These are phyloP conservation scores for Cordyceps militaris DNA, from an alignment of 2,329 filamentous ascomycete species.

Conservation along the genomic window DNA sequence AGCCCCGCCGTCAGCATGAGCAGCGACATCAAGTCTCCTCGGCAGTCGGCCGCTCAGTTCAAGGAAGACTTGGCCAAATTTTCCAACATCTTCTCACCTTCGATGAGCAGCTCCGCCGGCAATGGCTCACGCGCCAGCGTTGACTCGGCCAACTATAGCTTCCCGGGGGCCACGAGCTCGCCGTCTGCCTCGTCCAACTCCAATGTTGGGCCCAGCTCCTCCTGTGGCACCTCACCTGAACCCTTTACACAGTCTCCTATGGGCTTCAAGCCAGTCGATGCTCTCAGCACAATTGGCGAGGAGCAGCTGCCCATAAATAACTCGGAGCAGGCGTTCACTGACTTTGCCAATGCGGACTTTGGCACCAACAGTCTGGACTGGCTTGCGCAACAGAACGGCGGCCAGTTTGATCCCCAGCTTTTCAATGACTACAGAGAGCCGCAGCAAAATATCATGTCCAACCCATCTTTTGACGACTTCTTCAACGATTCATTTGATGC, in stretches of 20 bases:
- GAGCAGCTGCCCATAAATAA: slow-evolving; percentile 44
- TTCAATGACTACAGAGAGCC: slow-evolving; percentile 91
- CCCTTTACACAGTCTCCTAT: slow-evolving; percentile 65
- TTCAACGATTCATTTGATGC: slow-evolving; percentile 72
- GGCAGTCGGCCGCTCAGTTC: slow-evolving; percentile 20
- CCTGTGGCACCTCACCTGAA: slow-evolving; percentile 72
- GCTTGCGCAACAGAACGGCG: slow-evolving; percentile 72
- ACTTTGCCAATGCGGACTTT: slow-evolving; percentile 30
- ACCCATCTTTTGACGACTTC: slow-evolving; percentile 63
- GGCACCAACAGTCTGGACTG: slow-evolving; percentile 59
- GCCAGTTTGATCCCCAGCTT: slow-evolving; percentile 82
- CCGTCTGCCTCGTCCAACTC: slow-evolving; percentile 58
- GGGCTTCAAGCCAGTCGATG: slow-evolving; percentile 56
- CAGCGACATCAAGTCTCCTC: slow-evolving; percentile 19
- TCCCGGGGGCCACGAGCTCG: slow-evolving; percentile 47
- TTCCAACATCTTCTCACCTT: slow-evolving; percentile 53
- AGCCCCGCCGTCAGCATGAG: slow-evolving; percentile 26
- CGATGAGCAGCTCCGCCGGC: slow-evolving; percentile 37
- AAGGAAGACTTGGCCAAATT: slow-evolving; percentile 49
- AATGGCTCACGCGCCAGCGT: slow-evolving; percentile 43
- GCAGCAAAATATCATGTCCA: slow-evolving; percentile 69
- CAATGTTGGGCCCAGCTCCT: slow-evolving; percentile 52
- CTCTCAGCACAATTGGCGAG: slow-evolving; percentile 58
- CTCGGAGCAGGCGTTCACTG: slow-evolving; percentile 23
- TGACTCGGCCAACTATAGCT: slow-evolving; percentile 42